Evolutionary conservation across 495 filamentous ascomycete genomes (phyloP), one percentile per base, ranked within the genome.

Genomic region (Penicillium nucicola): DNA sequence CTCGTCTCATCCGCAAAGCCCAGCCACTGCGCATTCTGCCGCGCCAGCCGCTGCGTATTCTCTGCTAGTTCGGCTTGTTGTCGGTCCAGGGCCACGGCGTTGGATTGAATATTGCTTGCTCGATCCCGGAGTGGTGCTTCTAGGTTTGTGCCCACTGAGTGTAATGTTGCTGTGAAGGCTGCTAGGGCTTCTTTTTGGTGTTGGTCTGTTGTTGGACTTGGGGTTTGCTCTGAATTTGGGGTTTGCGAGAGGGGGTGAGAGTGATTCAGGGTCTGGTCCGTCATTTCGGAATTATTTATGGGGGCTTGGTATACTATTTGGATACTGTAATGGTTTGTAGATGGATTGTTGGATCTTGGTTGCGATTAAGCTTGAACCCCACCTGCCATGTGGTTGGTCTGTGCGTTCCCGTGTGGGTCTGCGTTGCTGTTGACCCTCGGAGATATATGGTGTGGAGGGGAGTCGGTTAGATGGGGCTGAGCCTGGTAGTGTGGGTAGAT

Each of bases 121-220:
- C 92, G 89, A 28, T 82, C 77, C 41, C 81, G 78, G 18, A 96
- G 80, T 42, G 87, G 80, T 18, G 77, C 64, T 70, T 91, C 85
- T 39, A 90, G 70, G 54, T 79, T 80, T 46, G 77, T 67, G 45
- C 84, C 86, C 31, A 92, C 83, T 65, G 88, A 85, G 60, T 76
- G 74, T 39, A 93, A 84, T 6, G 88, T 85, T n/a, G 88, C 88
- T 15, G 84, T 79, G 63, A 96, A 83, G 12, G 88, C 87, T 39
- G 80, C 72, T 61, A 84, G 82, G 42, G 90, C 89, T 78, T 92
- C 84, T 50, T 68, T 56, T 40, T 61, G 56, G 39, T 56, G 60
- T 38, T 60, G 55, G 23, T 62, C 55, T 31, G 42, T 52, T 18
- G 44, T 46, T 19, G 39, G 7, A 31, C 35, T n/a, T 37, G 36